Percentiles rank a stretch among this genome's conserved stretches.
Conservation (phyloP, 495 filamentous ascomycete species). For the Daldinia caldariorum region DNA sequence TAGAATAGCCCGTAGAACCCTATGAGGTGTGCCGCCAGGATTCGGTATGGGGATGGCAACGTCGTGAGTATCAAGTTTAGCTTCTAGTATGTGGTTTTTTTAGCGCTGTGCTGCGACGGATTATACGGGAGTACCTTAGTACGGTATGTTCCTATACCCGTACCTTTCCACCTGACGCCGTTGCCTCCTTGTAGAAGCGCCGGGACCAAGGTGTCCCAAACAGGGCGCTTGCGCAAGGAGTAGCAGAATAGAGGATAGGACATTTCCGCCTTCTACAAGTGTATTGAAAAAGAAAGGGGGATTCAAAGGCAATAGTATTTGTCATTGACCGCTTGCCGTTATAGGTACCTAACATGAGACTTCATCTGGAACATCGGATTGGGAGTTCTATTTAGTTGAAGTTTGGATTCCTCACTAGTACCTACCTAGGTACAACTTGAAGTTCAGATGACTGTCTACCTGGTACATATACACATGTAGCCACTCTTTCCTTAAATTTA, state of each 20-base stretch:
- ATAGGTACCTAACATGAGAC: too few relatives aligned
- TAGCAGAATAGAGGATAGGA: conserved; percentile 60
- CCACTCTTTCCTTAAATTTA: not conserved
- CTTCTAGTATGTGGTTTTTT: conserved; percentile 53
- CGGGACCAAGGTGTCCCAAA: conserved; percentile 60
- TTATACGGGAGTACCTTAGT: not conserved
- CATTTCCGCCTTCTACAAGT: conserved; percentile 18
- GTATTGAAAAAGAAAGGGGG: not conserved
- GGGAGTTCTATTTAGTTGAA: too few relatives aligned
- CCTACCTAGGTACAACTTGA: too few relatives aligned
- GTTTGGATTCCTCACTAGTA: too few relatives aligned
- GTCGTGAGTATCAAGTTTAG: conserved; percentile 62
- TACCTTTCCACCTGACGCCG: conserved; percentile 61
- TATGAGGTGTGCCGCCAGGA: conserved; percentile 19
- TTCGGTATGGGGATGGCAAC: conserved; percentile 56
- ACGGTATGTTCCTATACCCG: not conserved
- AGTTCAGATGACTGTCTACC: too few relatives aligned
- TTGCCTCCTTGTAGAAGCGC: conserved; percentile 51
- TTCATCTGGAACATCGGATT: too few relatives aligned
- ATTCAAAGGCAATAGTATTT: not conserved
- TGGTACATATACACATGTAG: not conserved
- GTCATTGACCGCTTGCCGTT: not conserved
- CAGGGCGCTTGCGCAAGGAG: conserved; percentile 61
- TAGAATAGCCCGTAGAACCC: conserved; percentile 61
- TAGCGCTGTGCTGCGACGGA: not conserved